Conservation (phyloP, 306 rosid species). For the Cucurbita ficifolia region DNA sequence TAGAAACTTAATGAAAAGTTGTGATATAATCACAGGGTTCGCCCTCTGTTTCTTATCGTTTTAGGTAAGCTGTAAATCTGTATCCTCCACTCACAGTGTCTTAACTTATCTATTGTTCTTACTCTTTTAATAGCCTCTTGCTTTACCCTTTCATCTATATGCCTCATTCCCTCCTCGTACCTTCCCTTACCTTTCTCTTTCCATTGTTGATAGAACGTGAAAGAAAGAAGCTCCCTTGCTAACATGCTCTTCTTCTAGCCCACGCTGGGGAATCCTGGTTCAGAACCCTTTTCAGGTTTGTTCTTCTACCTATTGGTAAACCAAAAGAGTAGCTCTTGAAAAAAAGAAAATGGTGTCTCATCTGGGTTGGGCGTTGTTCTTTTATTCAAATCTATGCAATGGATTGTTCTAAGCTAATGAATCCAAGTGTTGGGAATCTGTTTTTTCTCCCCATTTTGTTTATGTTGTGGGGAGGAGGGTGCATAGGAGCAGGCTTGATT, state of each 20-base stretch:
- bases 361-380: neutral
- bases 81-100: neutral
- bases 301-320: neutral
- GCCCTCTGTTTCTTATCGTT: neutral
- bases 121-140: neutral
- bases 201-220: neutral
- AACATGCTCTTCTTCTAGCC: slow-evolving; percentile 1
- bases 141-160: neutral
- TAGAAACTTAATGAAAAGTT: neutral
- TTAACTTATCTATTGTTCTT: neutral
- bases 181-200: neutral
- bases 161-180: neutral
- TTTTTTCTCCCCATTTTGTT: neutral
- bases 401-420: neutral
- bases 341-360: too few species aligned
- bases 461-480: neutral
- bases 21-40: neutral
- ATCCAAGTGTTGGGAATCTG: neutral
- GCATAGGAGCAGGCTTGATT: neutral
- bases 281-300: neutral
- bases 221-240: neutral
- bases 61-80: neutral
- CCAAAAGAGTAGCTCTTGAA: neutral
- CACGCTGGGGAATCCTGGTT: neutral
- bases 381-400: neutral